Evolutionary conservation across 2,329 filamentous ascomycete species (phyloP).

Genomic region (Colletotrichum karsti): DNA sequence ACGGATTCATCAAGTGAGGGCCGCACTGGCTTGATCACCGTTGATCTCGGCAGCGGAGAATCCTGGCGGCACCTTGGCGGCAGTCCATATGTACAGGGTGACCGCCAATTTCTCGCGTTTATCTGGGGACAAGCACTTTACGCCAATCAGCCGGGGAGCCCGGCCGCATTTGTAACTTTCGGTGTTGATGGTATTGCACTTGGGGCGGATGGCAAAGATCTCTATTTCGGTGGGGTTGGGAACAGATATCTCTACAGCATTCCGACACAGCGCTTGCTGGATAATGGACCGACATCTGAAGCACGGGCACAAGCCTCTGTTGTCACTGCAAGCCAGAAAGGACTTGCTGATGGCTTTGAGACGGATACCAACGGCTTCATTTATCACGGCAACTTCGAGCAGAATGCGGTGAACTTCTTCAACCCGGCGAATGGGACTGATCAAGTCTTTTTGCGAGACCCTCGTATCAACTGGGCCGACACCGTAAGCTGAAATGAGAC

Average conservation of each 20-base stretch:
- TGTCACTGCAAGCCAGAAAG: neutral
- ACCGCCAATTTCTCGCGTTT: conserved; percentile 3
- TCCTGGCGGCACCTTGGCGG: conserved; percentile 1
- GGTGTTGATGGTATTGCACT: neutral
- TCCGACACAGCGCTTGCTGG: neutral
- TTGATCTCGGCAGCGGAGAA: neutral
- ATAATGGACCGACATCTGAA: neutral
- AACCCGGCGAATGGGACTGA: neutral
- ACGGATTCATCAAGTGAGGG: neutral
- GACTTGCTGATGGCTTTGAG: conserved; percentile 3
- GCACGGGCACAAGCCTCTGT: neutral
- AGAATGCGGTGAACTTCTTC: neutral
- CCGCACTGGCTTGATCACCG: neutral
- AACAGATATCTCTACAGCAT: conserved; percentile 6
- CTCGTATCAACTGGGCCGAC: conserved; percentile 6
- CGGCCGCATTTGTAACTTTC: neutral
- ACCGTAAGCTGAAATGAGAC: neutral
- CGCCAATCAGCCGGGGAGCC: neutral
- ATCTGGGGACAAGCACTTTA: neutral
- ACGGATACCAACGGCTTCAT: conserved; percentile 8
- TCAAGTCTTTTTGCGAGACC: neutral
- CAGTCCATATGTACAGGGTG: conserved; percentile 1
- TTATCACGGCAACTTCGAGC: neutral
- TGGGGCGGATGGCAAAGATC: neutral
- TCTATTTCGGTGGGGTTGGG: conserved; percentile 5